phyloP scores from a whole-genome alignment of 129 eudicot genomes.

The Arctium lappa region DNA sequence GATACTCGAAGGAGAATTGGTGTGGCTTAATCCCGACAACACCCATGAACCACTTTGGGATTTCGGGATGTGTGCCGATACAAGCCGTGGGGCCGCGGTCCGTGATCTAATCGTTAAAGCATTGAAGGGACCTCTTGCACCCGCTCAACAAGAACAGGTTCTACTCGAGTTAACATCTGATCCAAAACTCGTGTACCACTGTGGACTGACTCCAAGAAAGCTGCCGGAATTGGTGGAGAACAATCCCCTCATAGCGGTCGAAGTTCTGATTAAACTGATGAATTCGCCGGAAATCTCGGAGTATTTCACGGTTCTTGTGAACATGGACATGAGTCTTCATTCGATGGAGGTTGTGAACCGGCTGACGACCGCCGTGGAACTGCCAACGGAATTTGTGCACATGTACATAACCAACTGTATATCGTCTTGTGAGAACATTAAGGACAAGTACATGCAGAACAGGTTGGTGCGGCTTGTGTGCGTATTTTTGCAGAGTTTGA shows the following conservation, averaged over 20 bases:
- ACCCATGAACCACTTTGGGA: conserved; percentile 96
- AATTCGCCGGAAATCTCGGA: conserved; percentile 80
- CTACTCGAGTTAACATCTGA: conserved; percentile 71
- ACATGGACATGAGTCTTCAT: conserved; percentile 99
- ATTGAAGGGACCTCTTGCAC: conserved; percentile 82
- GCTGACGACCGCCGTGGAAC: conserved; percentile 86
- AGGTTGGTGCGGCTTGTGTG: conserved; percentile 90
- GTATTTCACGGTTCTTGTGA: conserved; percentile 85
- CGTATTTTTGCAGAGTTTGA: conserved; percentile 87
- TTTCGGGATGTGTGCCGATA: conserved; percentile 95
- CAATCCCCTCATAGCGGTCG: conserved; percentile 93
- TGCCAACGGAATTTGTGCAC: conserved; percentile 90
- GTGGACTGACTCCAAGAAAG: conserved; percentile 82
- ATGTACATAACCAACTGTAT: conserved; percentile 95
- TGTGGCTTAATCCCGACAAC: conserved; percentile 92
- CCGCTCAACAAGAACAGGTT: conserved; percentile 89
- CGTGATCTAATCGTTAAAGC: conserved; percentile 88
- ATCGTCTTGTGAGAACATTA: conserved; percentile 79
- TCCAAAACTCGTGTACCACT: conserved; percentile 84
- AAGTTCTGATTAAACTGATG: conserved; percentile 77
- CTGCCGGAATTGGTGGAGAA: conserved; percentile 95
- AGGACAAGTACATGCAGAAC: conserved; percentile 97
- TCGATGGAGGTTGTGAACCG: conserved; percentile 99
- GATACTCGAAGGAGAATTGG: conserved; percentile 70
- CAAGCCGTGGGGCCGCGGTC: conserved; percentile 87